Percentiles rank a stretch among this genome's conserved stretches.
Conservation (phyloP, 495 filamentous ascomycete species). For the Penicillium manginii region DNA sequence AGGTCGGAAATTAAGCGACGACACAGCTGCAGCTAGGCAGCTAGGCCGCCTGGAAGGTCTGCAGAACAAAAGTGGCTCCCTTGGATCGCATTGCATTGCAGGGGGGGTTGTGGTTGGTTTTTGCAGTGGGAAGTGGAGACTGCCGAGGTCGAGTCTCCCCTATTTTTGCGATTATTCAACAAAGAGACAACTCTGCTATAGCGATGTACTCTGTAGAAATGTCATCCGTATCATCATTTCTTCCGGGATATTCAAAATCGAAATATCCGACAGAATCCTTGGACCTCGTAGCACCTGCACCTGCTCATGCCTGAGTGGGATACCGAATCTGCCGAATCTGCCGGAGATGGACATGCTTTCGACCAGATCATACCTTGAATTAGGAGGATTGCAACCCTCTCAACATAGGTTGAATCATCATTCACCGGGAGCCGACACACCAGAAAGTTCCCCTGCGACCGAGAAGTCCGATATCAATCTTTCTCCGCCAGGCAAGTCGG, state of each 20-base stretch:
- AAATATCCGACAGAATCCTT: neutral
- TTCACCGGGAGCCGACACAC: neutral
- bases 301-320: neutral
- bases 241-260: neutral
- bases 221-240: neutral
- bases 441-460: neutral
- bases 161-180: slow-evolving; percentile 13
- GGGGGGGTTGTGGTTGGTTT: neutral
- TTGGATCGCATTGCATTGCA: neutral
- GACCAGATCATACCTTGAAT: slow-evolving; percentile 26
- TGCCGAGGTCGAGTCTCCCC: slow-evolving; percentile 6
- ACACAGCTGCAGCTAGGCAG: neutral
- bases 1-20: neutral
- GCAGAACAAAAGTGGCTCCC: neutral
- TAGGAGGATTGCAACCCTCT: neutral
- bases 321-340: neutral
- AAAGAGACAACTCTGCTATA: neutral
- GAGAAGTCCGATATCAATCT: neutral
- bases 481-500: slow-evolving; percentile 6
- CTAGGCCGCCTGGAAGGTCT: neutral
- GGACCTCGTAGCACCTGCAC: neutral
- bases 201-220: neutral
- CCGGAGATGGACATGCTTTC: slow-evolving; percentile 19
- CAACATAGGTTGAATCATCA: neutral
- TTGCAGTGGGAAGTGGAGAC: neutral